Percentiles rank a stretch among this genome's conserved stretches.
phyloP scores from a whole-genome alignment of 768 basidiomycete species.

The Tulasnella sp. region DNA sequence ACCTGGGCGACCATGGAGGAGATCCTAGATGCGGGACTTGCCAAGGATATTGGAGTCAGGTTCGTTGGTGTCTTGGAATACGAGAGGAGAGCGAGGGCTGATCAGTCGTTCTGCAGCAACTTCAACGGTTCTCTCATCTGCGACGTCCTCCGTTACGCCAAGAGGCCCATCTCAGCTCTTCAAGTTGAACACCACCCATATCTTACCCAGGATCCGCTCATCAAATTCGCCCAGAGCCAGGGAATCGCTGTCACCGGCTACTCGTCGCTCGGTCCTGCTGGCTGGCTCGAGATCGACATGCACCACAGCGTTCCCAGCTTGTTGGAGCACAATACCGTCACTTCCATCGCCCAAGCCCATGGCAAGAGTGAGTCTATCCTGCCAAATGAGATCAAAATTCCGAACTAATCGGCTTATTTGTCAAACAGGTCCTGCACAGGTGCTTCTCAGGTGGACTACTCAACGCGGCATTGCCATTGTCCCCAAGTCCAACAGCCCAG shows the following conservation, averaged over 20 bases:
- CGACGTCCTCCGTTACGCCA: slow-evolving; percentile 79
- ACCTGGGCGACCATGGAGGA: slow-evolving; percentile 86
- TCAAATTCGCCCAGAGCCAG: slow-evolving; percentile 50
- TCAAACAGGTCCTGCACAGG: slow-evolving; percentile 56
- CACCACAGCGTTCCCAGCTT: slow-evolving; percentile 53
- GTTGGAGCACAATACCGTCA: slow-evolving; percentile 24
- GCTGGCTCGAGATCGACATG: slow-evolving; percentile 68
- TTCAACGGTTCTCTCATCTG: slow-evolving; percentile 70
- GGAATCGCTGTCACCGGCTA: slow-evolving; percentile 60
- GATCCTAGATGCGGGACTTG: slow-evolving; percentile 69
- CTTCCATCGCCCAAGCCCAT: slow-evolving; percentile 30
- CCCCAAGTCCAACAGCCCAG: slow-evolving; percentile 63
- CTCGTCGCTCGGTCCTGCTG: slow-evolving; percentile 58
- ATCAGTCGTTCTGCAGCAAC: slow-evolving; percentile 56
- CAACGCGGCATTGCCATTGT: slow-evolving; percentile 74
- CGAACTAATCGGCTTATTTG: not conserved
- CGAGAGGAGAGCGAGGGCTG: not conserved
- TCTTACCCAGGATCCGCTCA: slow-evolving; percentile 54
- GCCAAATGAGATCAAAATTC: not conserved
- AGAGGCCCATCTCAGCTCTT: slow-evolving; percentile 59
- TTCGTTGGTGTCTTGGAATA: slow-evolving; percentile 40
- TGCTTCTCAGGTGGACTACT: slow-evolving; percentile 78
- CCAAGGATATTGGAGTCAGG: slow-evolving; percentile 82
- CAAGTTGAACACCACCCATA: slow-evolving; percentile 67
- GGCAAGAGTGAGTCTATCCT: slow-evolving; percentile 25